A percentile compares a stretch with the other conserved stretches of the same genome.
Conservation (phyloP, 192 early-diverging fungal genomes). For the Endogone sp. region DNA sequence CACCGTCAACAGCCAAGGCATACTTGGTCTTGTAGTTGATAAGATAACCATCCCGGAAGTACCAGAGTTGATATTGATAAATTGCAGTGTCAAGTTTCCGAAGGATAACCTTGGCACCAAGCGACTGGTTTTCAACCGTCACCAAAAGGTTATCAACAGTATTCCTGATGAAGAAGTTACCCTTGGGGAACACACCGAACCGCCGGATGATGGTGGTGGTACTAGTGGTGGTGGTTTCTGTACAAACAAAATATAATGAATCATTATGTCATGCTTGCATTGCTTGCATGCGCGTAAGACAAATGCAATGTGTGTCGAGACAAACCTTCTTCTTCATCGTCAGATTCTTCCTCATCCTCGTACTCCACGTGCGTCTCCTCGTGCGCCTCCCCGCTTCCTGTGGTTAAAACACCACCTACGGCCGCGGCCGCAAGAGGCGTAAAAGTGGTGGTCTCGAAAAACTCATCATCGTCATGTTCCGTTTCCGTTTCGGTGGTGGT, state of each 20-base stretch:
- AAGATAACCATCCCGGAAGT: too few relatives aligned
- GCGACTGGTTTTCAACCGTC: constrained; percentile 8
- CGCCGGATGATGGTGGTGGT: constrained; percentile 7
- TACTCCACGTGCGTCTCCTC: too few relatives aligned
- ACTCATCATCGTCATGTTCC: background rate
- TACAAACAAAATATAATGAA: constrained; percentile 2
- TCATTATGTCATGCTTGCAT: background rate
- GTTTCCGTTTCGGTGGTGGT: background rate
- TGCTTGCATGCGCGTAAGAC: too few relatives aligned
- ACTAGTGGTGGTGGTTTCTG: constrained; percentile 5
- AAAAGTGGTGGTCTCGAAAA: background rate
- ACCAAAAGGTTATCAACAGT: constrained; percentile 14
- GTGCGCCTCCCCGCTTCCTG: too few relatives aligned
- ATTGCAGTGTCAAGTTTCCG: constrained; percentile 15
- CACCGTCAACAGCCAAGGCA: constrained; percentile 25
- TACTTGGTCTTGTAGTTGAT: constrained; percentile 20
- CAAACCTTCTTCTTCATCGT: too few relatives aligned
- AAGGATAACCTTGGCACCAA: constrained; percentile 23
- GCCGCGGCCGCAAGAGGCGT: constrained; percentile 3
- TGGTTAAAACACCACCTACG: too few relatives aligned
- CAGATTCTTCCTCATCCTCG: too few relatives aligned
- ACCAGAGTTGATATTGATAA: constrained; percentile 19
- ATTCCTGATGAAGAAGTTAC: constrained; percentile 22
- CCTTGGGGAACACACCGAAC: constrained; percentile 26
- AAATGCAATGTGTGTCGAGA: too few relatives aligned